Evolutionary conservation across 768 basidiomycete species (phyloP), one percentile per base, ranked within the genome.

Genomic region (Inosperma sp.): DNA sequence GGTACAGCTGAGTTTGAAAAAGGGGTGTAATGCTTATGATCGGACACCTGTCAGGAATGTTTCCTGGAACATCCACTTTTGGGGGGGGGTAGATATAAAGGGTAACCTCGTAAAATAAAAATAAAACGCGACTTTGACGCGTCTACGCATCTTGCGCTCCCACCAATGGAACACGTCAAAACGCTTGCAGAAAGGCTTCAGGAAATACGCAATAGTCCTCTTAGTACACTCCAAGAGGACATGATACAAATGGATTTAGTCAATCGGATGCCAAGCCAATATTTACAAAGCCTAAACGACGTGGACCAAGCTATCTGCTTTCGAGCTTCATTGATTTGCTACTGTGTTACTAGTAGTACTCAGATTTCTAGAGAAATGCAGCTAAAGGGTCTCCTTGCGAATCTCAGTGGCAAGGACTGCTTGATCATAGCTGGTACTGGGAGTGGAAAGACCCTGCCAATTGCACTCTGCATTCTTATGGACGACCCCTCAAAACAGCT

Each of bases 391-490:
- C 27, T 51, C 5, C 35, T 51, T 16, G 16, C 41, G 0, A 30
- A 41, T 14, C 31, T 5, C n/a, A 5, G 39, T 40, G 45, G 45
- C 3, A 35, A 31, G 7, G 49, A 58, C 31, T 41, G 34, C 19
- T 45, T 59, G 13, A 49, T 48, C 17, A 44, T 48, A 5, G 53
- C 50, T 1, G 56, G 50, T 14, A 59, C 51, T 4, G 58, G 56
- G 1, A 37, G 34, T 19, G 51, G 56, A 8, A 59, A 56, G 34
- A 54, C 58, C n/a, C 30, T 52, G 10, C 55, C 54, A 5, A 59
- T 59, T 14, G 58, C 57, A 3, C 51, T 64, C 2, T 58, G 26
- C 19, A 45, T 61, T 22, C 58, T 67, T 4, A 44, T 63, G 22
- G 36, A 59, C 43, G 37, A 55, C 12, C 53, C 58, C 13, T 21